A percentile compares a stretch with the other conserved stretches of the same genome.
phyloP scores from a whole-genome alignment of 768 basidiomycete genomes.

The Podaxis pistillaris region DNA sequence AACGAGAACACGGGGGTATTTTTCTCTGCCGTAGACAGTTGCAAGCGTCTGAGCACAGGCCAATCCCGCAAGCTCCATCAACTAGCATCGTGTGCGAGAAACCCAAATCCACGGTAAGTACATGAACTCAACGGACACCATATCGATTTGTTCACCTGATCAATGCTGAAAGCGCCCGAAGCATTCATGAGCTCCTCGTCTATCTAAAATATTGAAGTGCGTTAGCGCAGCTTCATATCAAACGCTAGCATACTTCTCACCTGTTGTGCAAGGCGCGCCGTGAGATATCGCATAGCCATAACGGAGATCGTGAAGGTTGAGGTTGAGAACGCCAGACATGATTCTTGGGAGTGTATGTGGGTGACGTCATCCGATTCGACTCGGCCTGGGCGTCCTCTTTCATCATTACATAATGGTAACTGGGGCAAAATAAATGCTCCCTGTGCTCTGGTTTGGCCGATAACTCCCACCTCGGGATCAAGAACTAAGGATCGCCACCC shows the following conservation, averaged over 20 bases:
- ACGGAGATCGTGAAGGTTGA: constrained; percentile 22
- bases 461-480: too few species aligned
- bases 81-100: constrained; percentile 35
- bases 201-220: constrained; percentile 50
- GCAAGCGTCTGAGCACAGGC: constrained; percentile 89
- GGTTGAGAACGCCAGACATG: too few species aligned
- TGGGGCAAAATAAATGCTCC: too few species aligned
- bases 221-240: background rate
- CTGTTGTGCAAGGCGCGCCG: constrained; percentile 76
- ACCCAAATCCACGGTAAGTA: background rate
- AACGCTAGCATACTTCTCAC: constrained; percentile 31
- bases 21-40: constrained; percentile 67
- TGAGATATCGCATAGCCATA: constrained; percentile 63
- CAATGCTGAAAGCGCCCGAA: constrained; percentile 90
- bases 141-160: constrained; percentile 56
- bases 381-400: too few species aligned
- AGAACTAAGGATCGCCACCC: too few species aligned
- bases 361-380: too few species aligned
- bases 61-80: constrained; percentile 96
- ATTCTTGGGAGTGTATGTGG: too few species aligned
- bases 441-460: too few species aligned
- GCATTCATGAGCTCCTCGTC: constrained; percentile 92
- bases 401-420: too few species aligned
- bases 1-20: constrained; percentile 79
- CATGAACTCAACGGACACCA: too few species aligned